Evolutionary conservation across 176 grass and related monocot genomes (phyloP).

Genomic region (Paspalum vaginatum): DNA sequence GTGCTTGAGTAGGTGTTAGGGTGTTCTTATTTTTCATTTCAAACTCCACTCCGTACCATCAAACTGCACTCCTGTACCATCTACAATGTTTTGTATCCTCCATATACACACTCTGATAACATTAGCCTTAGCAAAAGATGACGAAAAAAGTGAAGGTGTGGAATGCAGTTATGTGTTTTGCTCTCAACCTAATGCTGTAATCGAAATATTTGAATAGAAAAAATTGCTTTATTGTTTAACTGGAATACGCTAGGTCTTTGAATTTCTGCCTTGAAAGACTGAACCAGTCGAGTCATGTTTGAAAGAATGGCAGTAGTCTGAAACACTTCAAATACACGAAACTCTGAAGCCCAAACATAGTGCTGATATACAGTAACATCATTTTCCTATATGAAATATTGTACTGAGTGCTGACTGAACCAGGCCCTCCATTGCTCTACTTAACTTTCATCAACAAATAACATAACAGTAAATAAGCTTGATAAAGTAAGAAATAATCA

Average conservation of each 20-base stretch:
- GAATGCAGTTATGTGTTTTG: neutral
- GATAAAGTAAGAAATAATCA: neutral
- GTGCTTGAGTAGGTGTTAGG: constrained; percentile 3
- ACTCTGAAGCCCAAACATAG: neutral
- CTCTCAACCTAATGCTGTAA: neutral
- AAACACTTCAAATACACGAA: neutral
- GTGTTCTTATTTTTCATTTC: too few relatives aligned
- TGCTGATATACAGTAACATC: neutral
- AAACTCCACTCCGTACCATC: too few relatives aligned
- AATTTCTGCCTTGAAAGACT: neutral
- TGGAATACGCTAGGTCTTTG: neutral
- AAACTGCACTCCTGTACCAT: too few relatives aligned
- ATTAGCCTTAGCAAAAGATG: neutral
- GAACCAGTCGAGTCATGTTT: constrained; percentile 10
- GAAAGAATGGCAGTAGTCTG: neutral
- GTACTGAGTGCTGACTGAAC: neutral
- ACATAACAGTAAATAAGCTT: constrained; percentile 13
- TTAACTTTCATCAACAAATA: neutral
- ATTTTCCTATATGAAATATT: neutral
- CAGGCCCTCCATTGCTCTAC: neutral
- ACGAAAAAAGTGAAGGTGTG: neutral
- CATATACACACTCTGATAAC: too few relatives aligned
- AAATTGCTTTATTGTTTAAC: neutral
- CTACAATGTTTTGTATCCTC: too few relatives aligned
- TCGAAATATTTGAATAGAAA: constrained; percentile 5